Conservation (phyloP, 2,329 filamentous ascomycete genomes). For the Clonostachys sp. region DNA sequence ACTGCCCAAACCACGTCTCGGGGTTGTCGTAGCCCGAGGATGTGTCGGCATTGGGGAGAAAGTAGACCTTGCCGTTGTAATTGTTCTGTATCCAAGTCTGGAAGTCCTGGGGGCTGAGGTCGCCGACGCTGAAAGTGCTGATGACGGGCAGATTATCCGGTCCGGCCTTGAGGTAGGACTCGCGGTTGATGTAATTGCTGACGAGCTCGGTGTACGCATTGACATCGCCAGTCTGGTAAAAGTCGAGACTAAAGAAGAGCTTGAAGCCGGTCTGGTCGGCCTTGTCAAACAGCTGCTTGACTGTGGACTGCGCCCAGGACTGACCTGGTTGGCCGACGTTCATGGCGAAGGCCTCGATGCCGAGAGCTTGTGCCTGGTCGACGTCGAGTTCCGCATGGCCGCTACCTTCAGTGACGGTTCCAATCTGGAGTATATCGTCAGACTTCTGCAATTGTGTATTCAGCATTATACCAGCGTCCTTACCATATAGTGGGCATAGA, state of each 20-base stretch:
- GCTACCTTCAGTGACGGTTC: not conserved
- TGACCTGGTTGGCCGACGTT: conserved; percentile 13
- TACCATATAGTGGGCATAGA: conserved; percentile 7
- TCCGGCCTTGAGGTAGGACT: conserved; percentile 2
- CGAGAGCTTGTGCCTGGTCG: conserved; percentile 9
- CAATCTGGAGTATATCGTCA: not conserved
- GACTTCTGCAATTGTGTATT: not conserved
- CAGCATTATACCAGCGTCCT: not conserved
- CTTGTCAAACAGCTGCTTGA: conserved; percentile 4
- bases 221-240: conserved; percentile 2
- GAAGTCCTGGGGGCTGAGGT: not conserved
- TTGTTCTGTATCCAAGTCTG: not conserved
- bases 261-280: conserved; percentile 5
- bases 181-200: not conserved
- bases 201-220: conserved; percentile 1
- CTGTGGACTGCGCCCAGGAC: conserved; percentile 1
- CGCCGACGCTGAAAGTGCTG: conserved; percentile 5
- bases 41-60: conserved; percentile 5
- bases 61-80: conserved; percentile 3
- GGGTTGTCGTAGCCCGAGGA: not conserved
- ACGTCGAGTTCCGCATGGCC: conserved; percentile 9
- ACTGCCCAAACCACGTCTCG: conserved; percentile 1
- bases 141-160: conserved; percentile 2
- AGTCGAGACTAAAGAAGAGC: conserved; percentile 8
- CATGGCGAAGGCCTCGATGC: conserved; percentile 21